Conservation (phyloP, 768 basidiomycete species). For the Lactarius tabidus region DNA sequence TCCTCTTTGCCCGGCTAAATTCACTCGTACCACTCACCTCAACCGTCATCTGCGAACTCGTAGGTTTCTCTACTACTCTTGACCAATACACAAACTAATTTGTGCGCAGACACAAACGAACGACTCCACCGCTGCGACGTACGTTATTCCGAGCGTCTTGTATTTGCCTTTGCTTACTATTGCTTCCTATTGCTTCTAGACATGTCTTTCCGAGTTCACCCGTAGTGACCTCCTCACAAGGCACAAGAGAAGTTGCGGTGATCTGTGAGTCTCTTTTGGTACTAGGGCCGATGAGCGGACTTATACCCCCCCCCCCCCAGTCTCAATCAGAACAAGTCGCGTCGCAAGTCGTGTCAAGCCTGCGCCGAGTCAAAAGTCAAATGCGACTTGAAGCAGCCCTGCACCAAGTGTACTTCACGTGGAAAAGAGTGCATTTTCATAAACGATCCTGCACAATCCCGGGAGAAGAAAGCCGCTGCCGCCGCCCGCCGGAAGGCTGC, state of each 20-base stretch:
- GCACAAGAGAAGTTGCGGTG: slow-evolving; percentile 63
- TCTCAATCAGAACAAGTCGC: slow-evolving; percentile 48
- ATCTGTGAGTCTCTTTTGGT: slow-evolving; percentile 42
- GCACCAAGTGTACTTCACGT: slow-evolving; percentile 56
- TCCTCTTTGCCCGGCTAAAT: slow-evolving; percentile 60
- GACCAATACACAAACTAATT: neutral
- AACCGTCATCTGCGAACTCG: slow-evolving; percentile 64
- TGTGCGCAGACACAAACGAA: slow-evolving; percentile 54
- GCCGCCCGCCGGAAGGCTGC: slow-evolving; percentile 22
- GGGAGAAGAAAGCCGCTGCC: slow-evolving; percentile 26
- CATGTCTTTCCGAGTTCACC: slow-evolving; percentile 62
- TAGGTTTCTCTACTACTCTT: slow-evolving; percentile 32
- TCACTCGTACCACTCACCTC: slow-evolving; percentile 63
- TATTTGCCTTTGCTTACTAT: neutral
- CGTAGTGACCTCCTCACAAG: slow-evolving; percentile 62
- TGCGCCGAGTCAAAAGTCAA: slow-evolving; percentile 68
- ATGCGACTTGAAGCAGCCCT: slow-evolving; percentile 58
- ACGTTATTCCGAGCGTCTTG: slow-evolving; percentile 23
- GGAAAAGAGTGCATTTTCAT: slow-evolving; percentile 56
- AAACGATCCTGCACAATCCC: slow-evolving; percentile 26
- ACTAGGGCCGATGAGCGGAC: neutral
- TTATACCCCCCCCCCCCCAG: neutral
- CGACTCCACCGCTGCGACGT: slow-evolving; percentile 59
- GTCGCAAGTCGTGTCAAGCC: slow-evolving; percentile 60
- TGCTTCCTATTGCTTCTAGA: slow-evolving; percentile 35